These are phyloP conservation scores for Phaeotremella fagi DNA, from an alignment of 768 basidiomycete genomes.

Conservation along the genomic window DNA sequence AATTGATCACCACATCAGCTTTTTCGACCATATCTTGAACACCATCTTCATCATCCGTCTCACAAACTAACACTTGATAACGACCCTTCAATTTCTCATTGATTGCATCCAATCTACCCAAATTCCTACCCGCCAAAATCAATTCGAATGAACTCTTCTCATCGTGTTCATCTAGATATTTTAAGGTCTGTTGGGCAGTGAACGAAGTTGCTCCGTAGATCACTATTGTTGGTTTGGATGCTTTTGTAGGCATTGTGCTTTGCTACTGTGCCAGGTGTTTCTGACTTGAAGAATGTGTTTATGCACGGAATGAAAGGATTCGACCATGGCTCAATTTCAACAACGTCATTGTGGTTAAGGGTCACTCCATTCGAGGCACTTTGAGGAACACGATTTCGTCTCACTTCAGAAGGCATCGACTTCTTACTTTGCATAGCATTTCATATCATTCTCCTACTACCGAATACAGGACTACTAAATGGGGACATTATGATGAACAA, in stretches of 20 bases:
- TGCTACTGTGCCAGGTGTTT: no score
- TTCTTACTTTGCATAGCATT: no score
- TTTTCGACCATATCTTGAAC: constrained; percentile 23
- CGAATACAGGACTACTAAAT: no score
- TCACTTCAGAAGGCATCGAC: no score
- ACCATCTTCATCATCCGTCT: constrained; percentile 27
- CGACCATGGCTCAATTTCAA: no score
- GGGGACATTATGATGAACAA: no score
- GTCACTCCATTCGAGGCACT: no score
- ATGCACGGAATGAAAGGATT: no score
- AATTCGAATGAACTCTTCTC: constrained; percentile 60
- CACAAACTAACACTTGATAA: constrained; percentile 21
- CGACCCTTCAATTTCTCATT: constrained; percentile 15
- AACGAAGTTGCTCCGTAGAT: constrained; percentile 46
- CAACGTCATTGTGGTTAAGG: no score
- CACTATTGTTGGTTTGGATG: constrained; percentile 32
- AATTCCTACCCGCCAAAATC: constrained; percentile 66
- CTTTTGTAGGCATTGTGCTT: neutral
- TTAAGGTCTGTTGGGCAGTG: constrained; percentile 64
- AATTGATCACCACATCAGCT: constrained; percentile 41
- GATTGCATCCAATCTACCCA: constrained; percentile 58
- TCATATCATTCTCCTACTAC: no score
- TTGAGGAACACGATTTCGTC: no score
- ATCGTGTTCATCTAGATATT: constrained; percentile 64
- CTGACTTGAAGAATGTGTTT: no score